Percentiles rank a stretch among this genome's conserved stretches.
Evolutionary conservation across 352 stramenopile species (phyloP).

Genomic region (Peronospora belbahrii): DNA sequence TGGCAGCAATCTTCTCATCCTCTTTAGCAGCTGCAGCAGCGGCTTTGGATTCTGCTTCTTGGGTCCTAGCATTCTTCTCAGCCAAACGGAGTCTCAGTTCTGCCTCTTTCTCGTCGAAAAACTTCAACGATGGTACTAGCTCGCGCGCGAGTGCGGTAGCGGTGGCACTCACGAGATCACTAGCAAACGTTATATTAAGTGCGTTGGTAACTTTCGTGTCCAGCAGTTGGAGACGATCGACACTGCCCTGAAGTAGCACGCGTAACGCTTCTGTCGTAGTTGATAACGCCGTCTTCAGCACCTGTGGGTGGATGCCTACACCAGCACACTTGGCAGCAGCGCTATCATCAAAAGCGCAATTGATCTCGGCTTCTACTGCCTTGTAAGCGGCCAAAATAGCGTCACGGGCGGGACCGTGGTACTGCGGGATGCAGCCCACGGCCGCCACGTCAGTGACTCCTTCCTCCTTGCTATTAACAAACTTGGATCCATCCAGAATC

Average conservation of each 20-base stretch:
- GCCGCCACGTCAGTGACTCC: conserved; percentile 28
- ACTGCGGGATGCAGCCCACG: conserved; percentile 69
- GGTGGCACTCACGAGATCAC: conserved; percentile 47
- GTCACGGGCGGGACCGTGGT: conserved; percentile 73
- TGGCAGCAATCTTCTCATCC: conserved; percentile 72
- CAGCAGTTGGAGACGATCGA: conserved; percentile 39
- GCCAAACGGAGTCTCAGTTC: conserved; percentile 42
- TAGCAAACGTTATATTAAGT: conserved; percentile 22
- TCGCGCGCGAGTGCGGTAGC: conserved; percentile 36
- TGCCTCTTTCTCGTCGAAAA: conserved; percentile 57
- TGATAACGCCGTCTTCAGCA: conserved; percentile 51
- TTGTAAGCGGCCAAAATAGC: conserved; percentile 59
- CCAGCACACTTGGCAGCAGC: conserved; percentile 23
- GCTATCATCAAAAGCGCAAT: conserved; percentile 25
- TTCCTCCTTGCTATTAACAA: conserved; percentile 50
- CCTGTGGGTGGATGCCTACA: conserved; percentile 52
- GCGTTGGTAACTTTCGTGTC: conserved; percentile 6
- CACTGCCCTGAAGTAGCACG: conserved; percentile 48
- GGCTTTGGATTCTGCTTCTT: conserved; percentile 62
- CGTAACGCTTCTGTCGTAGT: conserved; percentile 44
- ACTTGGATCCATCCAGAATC: conserved; percentile 87
- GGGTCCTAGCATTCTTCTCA: conserved; percentile 52
- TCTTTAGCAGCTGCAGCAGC: conserved; percentile 69
- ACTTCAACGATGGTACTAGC: conserved; percentile 38
- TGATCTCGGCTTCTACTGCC: conserved; percentile 68